phyloP scores from a whole-genome alignment of 371 early-diverging fungal species.

The Mortierella sp. region DNA sequence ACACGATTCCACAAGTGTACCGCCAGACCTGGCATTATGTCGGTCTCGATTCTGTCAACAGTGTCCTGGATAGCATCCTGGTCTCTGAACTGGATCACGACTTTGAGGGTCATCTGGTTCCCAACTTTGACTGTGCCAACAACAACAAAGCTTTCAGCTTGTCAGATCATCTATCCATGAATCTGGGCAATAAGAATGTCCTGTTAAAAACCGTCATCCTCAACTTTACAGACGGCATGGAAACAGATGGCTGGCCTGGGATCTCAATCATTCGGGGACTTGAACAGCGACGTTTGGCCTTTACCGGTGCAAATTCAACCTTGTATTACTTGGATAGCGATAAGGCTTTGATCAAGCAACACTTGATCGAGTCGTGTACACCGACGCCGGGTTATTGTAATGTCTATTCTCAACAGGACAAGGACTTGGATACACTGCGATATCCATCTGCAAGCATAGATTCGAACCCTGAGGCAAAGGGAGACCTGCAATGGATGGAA shows the following conservation, averaged over 20 bases:
- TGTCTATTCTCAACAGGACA: no score
- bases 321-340: constrained; percentile 39
- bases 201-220: constrained; percentile 30
- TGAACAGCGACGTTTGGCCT: constrained; percentile 26
- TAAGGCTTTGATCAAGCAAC: constrained; percentile 43
- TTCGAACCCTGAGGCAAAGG: neutral
- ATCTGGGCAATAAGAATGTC: neutral
- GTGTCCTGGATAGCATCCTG: constrained; percentile 25
- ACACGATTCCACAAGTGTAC: constrained; percentile 30
- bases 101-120: neutral
- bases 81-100: constrained; percentile 22
- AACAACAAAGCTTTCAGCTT: neutral
- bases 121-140: neutral
- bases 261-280: constrained; percentile 23
- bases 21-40: constrained; percentile 38
- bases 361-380: constrained; percentile 24
- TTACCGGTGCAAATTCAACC: constrained; percentile 31
- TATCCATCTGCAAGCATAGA: constrained; percentile 12
- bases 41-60: constrained; percentile 27
- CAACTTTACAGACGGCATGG: constrained; percentile 48
- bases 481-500: no score
- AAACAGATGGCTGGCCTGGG: constrained; percentile 40
- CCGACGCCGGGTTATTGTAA: constrained; percentile 34
- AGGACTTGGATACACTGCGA: neutral
- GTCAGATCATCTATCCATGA: neutral